These are phyloP conservation scores for Biscogniauxia marginata DNA, from an alignment of 2,329 filamentous ascomycete species.

Conservation along the genomic window DNA sequence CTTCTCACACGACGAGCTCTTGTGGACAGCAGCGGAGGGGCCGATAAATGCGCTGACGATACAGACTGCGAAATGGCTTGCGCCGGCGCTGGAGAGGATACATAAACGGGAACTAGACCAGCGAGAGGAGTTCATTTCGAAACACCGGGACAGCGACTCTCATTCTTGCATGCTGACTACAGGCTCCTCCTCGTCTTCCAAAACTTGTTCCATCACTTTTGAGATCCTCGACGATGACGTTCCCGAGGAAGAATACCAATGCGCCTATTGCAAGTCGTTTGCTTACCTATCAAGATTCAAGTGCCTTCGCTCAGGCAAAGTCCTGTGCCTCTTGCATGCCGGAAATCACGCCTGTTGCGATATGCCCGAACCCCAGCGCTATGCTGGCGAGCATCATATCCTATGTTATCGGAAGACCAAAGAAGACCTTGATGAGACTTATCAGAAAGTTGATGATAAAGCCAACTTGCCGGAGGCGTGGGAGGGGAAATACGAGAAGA, in stretches of 20 bases:
- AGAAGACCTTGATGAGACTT: constrained; percentile 63
- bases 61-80: constrained; percentile 91
- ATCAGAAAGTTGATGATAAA: constrained; percentile 81
- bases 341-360: constrained; percentile 81
- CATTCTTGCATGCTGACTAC: constrained; percentile 55
- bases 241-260: constrained; percentile 89
- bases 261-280: constrained; percentile 87
- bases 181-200: constrained; percentile 45
- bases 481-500: constrained; percentile 84
- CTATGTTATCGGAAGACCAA: constrained; percentile 76
- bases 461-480: constrained; percentile 82
- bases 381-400: constrained; percentile 66
- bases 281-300: constrained; percentile 88
- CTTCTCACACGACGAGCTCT: constrained; percentile 93
- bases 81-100: constrained; percentile 79
- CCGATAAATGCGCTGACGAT: constrained; percentile 70
- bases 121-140: constrained; percentile 65
- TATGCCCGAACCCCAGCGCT: constrained; percentile 62
- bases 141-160: constrained; percentile 55
- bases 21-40: constrained; percentile 84
- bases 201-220: constrained; percentile 59
- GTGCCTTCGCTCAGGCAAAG: constrained; percentile 77
- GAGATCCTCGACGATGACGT: constrained; percentile 71
- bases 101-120: constrained; percentile 69
- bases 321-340: constrained; percentile 79